Evolutionary conservation across 1,284 basidiomycete species (phyloP), one percentile per base, ranked within the genome.

Genomic region (Veloporphyrellus conicus): DNA sequence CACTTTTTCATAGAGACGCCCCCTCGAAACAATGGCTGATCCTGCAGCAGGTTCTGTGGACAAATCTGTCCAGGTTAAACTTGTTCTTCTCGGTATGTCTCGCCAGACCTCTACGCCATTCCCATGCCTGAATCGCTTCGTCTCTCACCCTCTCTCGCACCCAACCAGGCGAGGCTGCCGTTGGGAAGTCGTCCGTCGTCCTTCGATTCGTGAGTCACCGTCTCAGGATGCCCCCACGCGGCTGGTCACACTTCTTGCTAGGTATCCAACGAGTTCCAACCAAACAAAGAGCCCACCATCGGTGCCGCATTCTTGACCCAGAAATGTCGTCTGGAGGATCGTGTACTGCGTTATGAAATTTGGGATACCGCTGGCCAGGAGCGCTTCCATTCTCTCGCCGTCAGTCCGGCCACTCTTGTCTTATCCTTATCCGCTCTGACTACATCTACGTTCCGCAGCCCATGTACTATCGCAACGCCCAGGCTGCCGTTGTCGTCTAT

Each of bases 181-280:
- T 99, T 47, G 96, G 96, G 55, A 99, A 99, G 76, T 97, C 94
- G n/a, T 98, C 94, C 22, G 86, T 99, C 49, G 96, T 99, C 33
- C 82, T 99, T 53, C 87, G 96, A 68, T 99, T 99, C 67, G 94
- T 97, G 68, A 65, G 85, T 79, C 23, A 16, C 37, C 19, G 12
- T 35, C 48, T 15, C 48, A 15, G 33, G 20, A 22, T 45, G 6
- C 4, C 47, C 23, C 29, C 10, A 15, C 38, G 6, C 23, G 12
- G 5, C 41, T 25, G 28, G 14, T 37, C 51, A 14, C 23, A 25
- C 23, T 60, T 49, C 55, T 47, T 38, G 47, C 15, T 53, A 90
- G 88, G 87, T 90, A 47, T 86, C 87, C 66, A 91, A 95, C 71
- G 93, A 95, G 67, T 96, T 95, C 69, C 91, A 94, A 70, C 82